Evolutionary conservation across 2,329 filamentous ascomycete species (phyloP), one percentile per base, ranked within the genome.

Genomic region (Penicillium griseofulvum): DNA sequence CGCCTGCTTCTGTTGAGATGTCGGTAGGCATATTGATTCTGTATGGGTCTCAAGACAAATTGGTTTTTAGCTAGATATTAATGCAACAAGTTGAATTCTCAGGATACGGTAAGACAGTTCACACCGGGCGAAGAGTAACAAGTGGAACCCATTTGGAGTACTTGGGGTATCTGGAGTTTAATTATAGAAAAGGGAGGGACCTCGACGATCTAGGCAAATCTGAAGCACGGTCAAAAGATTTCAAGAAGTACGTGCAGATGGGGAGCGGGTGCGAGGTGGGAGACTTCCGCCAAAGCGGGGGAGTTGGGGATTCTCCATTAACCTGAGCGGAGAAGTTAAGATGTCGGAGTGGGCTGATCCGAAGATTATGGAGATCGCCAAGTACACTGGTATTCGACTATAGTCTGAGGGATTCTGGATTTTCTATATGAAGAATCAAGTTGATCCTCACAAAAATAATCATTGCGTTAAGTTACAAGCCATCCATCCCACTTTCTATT

Each of bases 181-280:
- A 45, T 14, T 34, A 14, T 36, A 44, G 8, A 28, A 36, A 44
- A 6, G 29, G 11, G 1, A 31, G 26, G 5, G 14, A 1, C 19
- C 6, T 31, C 9, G 26, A 14, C 10, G 36, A 41, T 29, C n/a
- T 1, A 28, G 9, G 9, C 26, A 6, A 22, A 22, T 22, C 4
- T 22, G 22, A 22, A 22, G 22, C 22, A 22, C 22, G 22, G 22
- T 3, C 22, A 22, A 22, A 22, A 22, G 22, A 3, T 12, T 17
- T 17, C n/a, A 24, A 24, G 16, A 34, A 12, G 19, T 28, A 29
- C 6, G 24, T 39, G 34, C 46, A 38, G n/a, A n/a, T 28, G 47
- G 36, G n/a, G 24, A 16, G 49, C 49, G 42, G 42, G 14, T 52
- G 50, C 9, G 28, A 52, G 42, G 50, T 28, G 50, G 50, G 26